A percentile compares a stretch with the other conserved stretches of the same genome.
These are phyloP conservation scores for Russula griseocarnosa DNA, from an alignment of 768 basidiomycete genomes.

Conservation along the genomic window DNA sequence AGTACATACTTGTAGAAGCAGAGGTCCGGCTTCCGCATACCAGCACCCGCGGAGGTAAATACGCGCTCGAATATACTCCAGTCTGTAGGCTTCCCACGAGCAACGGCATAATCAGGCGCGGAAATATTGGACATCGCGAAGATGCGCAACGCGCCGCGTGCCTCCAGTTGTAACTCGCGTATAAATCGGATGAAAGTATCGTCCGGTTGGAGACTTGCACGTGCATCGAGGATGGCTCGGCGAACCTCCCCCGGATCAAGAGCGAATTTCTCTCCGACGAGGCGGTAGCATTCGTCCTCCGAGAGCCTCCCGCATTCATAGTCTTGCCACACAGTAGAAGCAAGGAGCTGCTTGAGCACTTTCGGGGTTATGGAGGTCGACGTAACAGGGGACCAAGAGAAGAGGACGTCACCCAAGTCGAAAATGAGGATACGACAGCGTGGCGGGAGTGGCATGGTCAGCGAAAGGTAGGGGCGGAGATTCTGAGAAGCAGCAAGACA, in stretches of 20 bases:
- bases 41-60: slow-evolving; percentile 49
- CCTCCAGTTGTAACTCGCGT: slow-evolving; percentile 42
- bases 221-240: slow-evolving; percentile 45
- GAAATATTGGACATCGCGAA: slow-evolving; percentile 63
- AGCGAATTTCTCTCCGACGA: slow-evolving; percentile 40
- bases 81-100: slow-evolving; percentile 44
- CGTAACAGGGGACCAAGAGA: slow-evolving; percentile 48
- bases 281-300: slow-evolving; percentile 44
- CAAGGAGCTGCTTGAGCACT: slow-evolving; percentile 42
- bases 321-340: slow-evolving; percentile 47
- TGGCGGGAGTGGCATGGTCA: slow-evolving; percentile 14
- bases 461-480: neutral
- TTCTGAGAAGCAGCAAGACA: neutral
- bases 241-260: slow-evolving; percentile 41
- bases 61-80: slow-evolving; percentile 49
- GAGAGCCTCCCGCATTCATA: slow-evolving; percentile 47
- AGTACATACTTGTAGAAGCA: slow-evolving; percentile 52
- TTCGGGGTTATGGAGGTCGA: slow-evolving; percentile 43
- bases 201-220: slow-evolving; percentile 46
- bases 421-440: slow-evolving; percentile 40
- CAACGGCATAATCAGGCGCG: slow-evolving; percentile 45
- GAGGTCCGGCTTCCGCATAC: slow-evolving; percentile 55
- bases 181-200: slow-evolving; percentile 45
- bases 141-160: slow-evolving; percentile 38
- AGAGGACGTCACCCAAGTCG: slow-evolving; percentile 55